These are phyloP conservation scores for Microdochium paspali DNA, from an alignment of 2,329 filamentous ascomycete species.

Conservation along the genomic window DNA sequence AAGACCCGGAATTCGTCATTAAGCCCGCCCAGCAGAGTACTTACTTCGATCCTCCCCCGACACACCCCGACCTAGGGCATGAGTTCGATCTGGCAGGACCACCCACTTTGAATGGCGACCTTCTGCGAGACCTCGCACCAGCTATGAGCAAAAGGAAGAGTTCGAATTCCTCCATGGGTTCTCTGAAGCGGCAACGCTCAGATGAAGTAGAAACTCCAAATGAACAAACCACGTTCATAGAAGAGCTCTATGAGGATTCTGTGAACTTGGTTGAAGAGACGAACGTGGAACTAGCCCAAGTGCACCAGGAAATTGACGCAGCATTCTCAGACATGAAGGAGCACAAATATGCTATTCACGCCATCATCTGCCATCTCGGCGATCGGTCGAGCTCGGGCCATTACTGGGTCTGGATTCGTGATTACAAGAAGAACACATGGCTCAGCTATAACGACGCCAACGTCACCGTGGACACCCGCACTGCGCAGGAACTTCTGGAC, in stretches of 20 bases:
- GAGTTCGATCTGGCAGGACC: constrained; percentile 7
- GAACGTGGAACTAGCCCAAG: constrained; percentile 31
- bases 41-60: not conserved
- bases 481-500: constrained; percentile 59
- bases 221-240: not conserved
- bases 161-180: not conserved
- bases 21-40: not conserved
- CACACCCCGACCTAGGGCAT: constrained; percentile 4
- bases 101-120: constrained; percentile 4
- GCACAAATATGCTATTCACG: constrained; percentile 74
- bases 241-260: not conserved
- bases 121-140: not conserved
- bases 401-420: constrained; percentile 95
- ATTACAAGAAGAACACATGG: constrained; percentile 76
- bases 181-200: not conserved
- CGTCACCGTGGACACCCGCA: constrained; percentile 57
- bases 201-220: not conserved
- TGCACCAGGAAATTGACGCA: constrained; percentile 25
- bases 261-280: constrained; percentile 28
- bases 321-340: constrained; percentile 56
- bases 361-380: constrained; percentile 86
- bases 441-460: constrained; percentile 87
- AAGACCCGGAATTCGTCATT: constrained; percentile 11
- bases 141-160: not conserved
- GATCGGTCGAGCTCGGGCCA: constrained; percentile 62